Evolutionary conservation across 805 yeast genomes (phyloP), one percentile per base, ranked within the genome.

Genomic region (Yamadazyma takamatsuzukensis): DNA sequence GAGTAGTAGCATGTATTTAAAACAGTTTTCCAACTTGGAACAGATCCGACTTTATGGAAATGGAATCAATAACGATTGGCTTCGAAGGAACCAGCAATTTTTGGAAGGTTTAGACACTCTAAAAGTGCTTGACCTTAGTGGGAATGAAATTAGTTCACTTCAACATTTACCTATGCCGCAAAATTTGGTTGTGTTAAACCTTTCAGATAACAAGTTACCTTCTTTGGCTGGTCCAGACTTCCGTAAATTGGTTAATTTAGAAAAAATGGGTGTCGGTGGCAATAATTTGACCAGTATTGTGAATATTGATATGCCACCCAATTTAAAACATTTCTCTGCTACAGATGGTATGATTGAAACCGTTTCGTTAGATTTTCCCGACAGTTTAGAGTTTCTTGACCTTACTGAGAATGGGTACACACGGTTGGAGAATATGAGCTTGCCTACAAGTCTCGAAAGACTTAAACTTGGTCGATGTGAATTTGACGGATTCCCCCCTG

Each of bases 11-110:
- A n/a, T n/a, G n/a, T n/a, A n/a, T n/a, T n/a, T n/a, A n/a, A n/a
- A n/a, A n/a, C n/a, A n/a, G n/a, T n/a, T n/a, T n/a, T n/a, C n/a
- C 4, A 36, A 35, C 21, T 19, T 46, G 12, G 13, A 27, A 14
- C 42, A 46, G 19, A 25, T 46, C 18, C 31, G 39, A 27, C 18
- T 48, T 24, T 39, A 38, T 37, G 46, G 44, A 19, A 28, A 39
- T 24, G 32, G 33, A 19, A 33, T 48, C 12, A 36, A 22, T 22
- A 43, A 41, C 17, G 25, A 18, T 6, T 22, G 18, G 6, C n/a
- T 35, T 18, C 24, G 30, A 15, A 6, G 10, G 4, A 9, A 29
- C n/a, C 7, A 15, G 6, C 13, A 27, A 4, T 30, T 17, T 11
- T 17, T 30, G 5, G 12, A 15, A 5, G 26, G 27, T 12, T 13